Conservation (phyloP, 192 early-diverging fungal species). For the Lobosporangium transversale region DNA sequence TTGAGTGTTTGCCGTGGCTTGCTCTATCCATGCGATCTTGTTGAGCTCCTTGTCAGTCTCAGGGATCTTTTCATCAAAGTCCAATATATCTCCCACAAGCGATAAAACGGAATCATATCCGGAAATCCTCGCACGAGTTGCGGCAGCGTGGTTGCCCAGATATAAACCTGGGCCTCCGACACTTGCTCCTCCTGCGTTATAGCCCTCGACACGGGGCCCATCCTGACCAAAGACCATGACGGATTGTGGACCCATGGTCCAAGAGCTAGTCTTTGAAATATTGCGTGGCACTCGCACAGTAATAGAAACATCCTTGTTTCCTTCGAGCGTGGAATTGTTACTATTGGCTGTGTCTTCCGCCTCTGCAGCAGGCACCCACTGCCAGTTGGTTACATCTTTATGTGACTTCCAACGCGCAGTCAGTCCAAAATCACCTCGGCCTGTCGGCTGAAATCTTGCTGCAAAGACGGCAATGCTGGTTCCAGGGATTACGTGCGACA, state of each 20-base stretch:
- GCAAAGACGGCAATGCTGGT: conserved; percentile 40
- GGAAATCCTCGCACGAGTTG: conserved; percentile 40
- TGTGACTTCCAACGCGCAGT: conserved; percentile 45
- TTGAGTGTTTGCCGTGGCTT: conserved; percentile 10
- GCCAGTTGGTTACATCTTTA: conserved; percentile 27
- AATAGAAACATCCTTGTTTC: conserved; percentile 11
- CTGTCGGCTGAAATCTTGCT: conserved; percentile 27
- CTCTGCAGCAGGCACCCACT: conserved; percentile 28
- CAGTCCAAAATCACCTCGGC: conserved; percentile 48
- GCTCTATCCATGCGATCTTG: conserved; percentile 42
- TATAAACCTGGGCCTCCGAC: conserved; percentile 45
- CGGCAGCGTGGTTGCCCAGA: conserved; percentile 48
- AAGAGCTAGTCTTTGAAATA: conserved; percentile 25
- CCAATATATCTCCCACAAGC: conserved; percentile 30
- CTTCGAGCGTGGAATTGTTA: neutral
- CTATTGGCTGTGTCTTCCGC: neutral
- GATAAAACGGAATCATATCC: conserved; percentile 45
- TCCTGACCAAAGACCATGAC: conserved; percentile 34
- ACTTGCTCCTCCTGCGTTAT: neutral
- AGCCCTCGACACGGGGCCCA: conserved; percentile 20
- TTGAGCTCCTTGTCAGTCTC: conserved; percentile 44
- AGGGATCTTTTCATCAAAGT: conserved; percentile 47
- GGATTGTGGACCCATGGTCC: conserved; percentile 47
- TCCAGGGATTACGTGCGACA: conserved; percentile 33
- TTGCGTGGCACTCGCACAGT: conserved; percentile 36